Evolutionary conservation across 192 early-diverging fungal genomes (phyloP).

Genomic region (Coemansia sp.): DNA sequence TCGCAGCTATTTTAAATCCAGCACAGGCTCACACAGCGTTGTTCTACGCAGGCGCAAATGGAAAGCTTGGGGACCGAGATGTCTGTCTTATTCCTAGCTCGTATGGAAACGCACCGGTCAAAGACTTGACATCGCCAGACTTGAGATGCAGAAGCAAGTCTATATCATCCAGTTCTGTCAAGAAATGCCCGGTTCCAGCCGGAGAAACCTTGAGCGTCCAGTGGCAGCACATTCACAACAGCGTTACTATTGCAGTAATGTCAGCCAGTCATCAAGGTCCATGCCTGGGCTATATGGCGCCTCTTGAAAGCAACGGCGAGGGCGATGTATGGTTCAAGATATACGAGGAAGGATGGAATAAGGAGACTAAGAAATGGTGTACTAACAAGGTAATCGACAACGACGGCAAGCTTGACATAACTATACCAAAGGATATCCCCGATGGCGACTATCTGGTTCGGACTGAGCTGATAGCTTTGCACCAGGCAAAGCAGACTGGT

Average conservation of each 20-base stretch:
- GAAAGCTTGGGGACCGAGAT: neutral
- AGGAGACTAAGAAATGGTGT: conserved; percentile 13
- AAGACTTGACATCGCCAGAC: conserved; percentile 4
- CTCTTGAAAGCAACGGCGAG: conserved; percentile 10
- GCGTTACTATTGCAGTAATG: conserved; percentile 7
- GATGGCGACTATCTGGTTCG: conserved; percentile 27
- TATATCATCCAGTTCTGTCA: neutral
- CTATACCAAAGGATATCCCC: conserved; percentile 17
- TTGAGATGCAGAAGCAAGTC: conserved; percentile 17
- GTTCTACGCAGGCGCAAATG: conserved; percentile 1
- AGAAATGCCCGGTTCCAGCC: conserved; percentile 8
- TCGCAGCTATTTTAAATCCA: neutral
- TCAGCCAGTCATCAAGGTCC: conserved; percentile 23
- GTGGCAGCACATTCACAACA: conserved; percentile 15
- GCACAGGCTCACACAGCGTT: neutral
- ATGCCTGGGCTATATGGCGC: conserved; percentile 31
- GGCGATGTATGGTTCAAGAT: conserved; percentile 36
- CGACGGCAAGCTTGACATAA: conserved; percentile 14
- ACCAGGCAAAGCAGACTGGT: conserved; percentile 1
- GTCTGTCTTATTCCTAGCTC: neutral
- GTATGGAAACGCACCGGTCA: conserved; percentile 10
- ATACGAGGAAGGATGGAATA: conserved; percentile 25
- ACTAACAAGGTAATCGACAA: conserved; percentile 13
- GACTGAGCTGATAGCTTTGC: conserved; percentile 27
- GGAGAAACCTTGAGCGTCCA: conserved; percentile 9